Percentiles rank a stretch among this genome's conserved stretches.
These are phyloP conservation scores for Plantago coronopus DNA, from an alignment of 305 asterid species.

Conservation along the genomic window DNA sequence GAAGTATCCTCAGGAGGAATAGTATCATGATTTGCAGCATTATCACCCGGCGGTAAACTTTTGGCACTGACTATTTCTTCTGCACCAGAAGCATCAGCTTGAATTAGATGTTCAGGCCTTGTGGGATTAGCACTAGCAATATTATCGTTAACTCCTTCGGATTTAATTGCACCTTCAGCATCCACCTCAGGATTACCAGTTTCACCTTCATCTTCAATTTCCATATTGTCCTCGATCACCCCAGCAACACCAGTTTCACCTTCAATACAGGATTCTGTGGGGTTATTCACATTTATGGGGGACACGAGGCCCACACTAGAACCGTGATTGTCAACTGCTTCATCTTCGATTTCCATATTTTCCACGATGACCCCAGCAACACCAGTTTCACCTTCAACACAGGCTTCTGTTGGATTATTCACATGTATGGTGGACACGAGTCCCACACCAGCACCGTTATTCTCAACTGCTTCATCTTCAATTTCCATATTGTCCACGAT, in stretches of 20 bases:
- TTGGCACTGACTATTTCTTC: constrained; percentile 21
- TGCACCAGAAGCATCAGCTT: constrained; percentile 29
- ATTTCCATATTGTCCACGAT: neutral
- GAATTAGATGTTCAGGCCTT: constrained; percentile 16
- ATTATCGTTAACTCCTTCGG: constrained; percentile 7
- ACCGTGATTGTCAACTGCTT: constrained; percentile 4
- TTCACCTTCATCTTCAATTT: constrained; percentile 9
- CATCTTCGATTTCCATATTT: neutral
- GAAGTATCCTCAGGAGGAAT: constrained; percentile 14
- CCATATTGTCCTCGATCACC: neutral
- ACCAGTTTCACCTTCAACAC: constrained; percentile 22
- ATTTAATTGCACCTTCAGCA: neutral
- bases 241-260: constrained; percentile 10
- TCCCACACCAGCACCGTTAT: constrained; percentile 3
- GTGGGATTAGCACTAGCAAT: constrained; percentile 6
- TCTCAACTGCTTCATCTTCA: constrained; percentile 5
- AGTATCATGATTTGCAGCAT: constrained; percentile 24
- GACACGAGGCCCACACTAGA: constrained; percentile 9
- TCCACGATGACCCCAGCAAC: neutral
- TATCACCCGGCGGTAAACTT: constrained; percentile 22
- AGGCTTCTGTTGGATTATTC: constrained; percentile 28
- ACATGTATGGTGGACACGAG: constrained; percentile 11
- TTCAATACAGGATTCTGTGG: constrained; percentile 28
- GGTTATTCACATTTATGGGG: constrained; percentile 17
- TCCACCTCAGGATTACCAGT: constrained; percentile 13